Evolutionary conservation across 139 green algal genomes (phyloP), one percentile per base, ranked within the genome.

Genomic region (Trebouxia sp.): DNA sequence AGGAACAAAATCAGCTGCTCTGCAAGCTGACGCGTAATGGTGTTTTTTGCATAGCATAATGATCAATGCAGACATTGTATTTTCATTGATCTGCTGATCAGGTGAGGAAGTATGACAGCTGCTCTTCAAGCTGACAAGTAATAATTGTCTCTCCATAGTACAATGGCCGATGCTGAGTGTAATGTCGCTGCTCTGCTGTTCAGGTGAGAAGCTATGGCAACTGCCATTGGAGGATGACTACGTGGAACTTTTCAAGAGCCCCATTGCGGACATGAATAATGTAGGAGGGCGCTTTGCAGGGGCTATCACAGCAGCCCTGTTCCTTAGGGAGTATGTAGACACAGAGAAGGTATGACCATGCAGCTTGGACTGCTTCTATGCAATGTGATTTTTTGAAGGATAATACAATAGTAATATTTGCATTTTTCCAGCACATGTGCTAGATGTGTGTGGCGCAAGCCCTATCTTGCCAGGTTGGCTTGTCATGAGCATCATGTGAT

Each of bases 151-250:
- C n/a, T n/a, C n/a, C n/a, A n/a, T n/a, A n/a, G n/a, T n/a, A n/a
- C n/a, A n/a, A n/a, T n/a, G n/a, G n/a, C n/a, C n/a, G n/a, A n/a
- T n/a, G n/a, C n/a, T n/a, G n/a, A n/a, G n/a, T n/a, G n/a, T n/a
- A n/a, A 70, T 65, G n/a, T n/a, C n/a, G n/a, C n/a, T n/a, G n/a
- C n/a, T n/a, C n/a, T n/a, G n/a, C 10, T 43, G 15, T 28, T 75
- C 85, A 75, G 93, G 93, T 24, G 93, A 97, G 87, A 94, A 94
- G 80, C 1, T 97, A 45, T 99, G 97, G 97, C 88, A 94, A 30
- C 92, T 99, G 94, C 97, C 97, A 2, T 83, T 99, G 83, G 96
- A 99, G 84, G 81, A 92, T 5, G 65, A 69, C 12, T 98, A 98
- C 87, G 90, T 87, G 66, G 94, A 98, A 66, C 82, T 62, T 78